A percentile compares a stretch with the other conserved stretches of the same genome.
Conservation (phyloP, 2,329 filamentous ascomycete genomes). For the Pseudogymnoascus sp. region DNA sequence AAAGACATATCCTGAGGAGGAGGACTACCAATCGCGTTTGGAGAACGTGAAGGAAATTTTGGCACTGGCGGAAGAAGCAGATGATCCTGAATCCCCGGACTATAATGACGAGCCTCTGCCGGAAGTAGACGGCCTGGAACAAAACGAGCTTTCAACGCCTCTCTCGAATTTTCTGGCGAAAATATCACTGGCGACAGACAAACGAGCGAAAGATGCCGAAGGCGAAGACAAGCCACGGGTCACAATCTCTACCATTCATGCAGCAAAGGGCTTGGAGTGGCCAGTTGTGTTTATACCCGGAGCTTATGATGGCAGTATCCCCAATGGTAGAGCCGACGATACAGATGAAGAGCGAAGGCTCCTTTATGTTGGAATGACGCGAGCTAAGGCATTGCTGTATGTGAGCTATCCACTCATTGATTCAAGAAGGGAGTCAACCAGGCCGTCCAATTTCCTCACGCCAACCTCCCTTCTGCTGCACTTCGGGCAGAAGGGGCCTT, state of each 20-base stretch:
- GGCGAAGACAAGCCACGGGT: constrained; percentile 54
- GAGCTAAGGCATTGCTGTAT: constrained; percentile 78
- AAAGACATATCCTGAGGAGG: constrained; percentile 58
- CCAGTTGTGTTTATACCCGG: constrained; percentile 88
- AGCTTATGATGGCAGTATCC: constrained; percentile 82
- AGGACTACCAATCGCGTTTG: constrained; percentile 73
- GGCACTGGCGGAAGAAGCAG: constrained; percentile 59
- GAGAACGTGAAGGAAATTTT: constrained; percentile 86
- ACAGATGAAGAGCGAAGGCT: constrained; percentile 78
- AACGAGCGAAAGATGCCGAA: constrained; percentile 53
- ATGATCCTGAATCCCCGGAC: constrained; percentile 21
- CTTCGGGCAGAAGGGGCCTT: constrained; percentile 58
- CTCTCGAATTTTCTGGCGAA: constrained; percentile 82
- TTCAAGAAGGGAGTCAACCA: constrained; percentile 52
- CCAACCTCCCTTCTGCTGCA: constrained; percentile 40
- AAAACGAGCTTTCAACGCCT: constrained; percentile 52
- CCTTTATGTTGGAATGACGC: constrained; percentile 93
- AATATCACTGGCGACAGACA: constrained; percentile 74
- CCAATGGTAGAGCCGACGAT: constrained; percentile 73
- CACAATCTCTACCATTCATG: constrained; percentile 93
- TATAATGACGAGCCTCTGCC: constrained; percentile 50
- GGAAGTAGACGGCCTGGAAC: constrained; percentile 61
- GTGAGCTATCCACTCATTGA: constrained; percentile 69
- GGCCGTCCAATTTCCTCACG: constrained; percentile 64
- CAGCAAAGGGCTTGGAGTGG: constrained; percentile 94